Base-by-base conservation (phyloP, 1,284 basidiomycete genomes). In the Ceratobasidium sp. region DNA sequence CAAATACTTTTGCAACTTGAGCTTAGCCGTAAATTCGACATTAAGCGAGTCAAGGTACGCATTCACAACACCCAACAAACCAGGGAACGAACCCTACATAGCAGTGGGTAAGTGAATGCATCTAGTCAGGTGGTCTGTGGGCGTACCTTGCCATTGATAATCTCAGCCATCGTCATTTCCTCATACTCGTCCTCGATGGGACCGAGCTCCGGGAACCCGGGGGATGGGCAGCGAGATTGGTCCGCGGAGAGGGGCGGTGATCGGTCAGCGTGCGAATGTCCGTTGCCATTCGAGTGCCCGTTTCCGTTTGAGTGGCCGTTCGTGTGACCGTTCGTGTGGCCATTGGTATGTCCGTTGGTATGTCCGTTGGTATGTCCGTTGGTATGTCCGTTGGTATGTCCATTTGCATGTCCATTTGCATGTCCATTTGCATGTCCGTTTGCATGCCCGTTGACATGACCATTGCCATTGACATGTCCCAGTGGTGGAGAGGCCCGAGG, bases 161-260 rank as follows among this genome's bases (percentile, higher is more conserved):
- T 92, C 80, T 99, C 94, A 74, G 94, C 83, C 77, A 98, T 85
- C 0, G 91, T 87, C 89, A 96, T 96, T 77, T 96, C 93, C 72
- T 88, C 92, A 73, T 94, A 94, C 78, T 98, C 94, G 4, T 93
- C 86, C 70, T 91, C 85, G n/a, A 93, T 79, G 10, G 85, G 82
- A 47, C 77, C 78, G 68, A 60, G 45, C 25, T 80, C 68, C 12
- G 68, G 52, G 35, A 43, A 35, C 10, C 47, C 42, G 15, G 72
- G 70, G 1, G 72, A 71, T 27, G 72, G 72, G 34, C 70, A 70
- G 45, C 72, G 58, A 27, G 71, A 72, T 38, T 73, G 68, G n/a
- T 69, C 71, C 1, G 70, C 71, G 22, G 70, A 72, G 1, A 43
- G 62, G 15, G 68, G 50, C 13, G 64, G 62, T n/a, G 57, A 67